A percentile compares a stretch with the other conserved stretches of the same genome.
Conservation (phyloP, 2,329 filamentous ascomycete genomes). For the Xylariaceae sp. region DNA sequence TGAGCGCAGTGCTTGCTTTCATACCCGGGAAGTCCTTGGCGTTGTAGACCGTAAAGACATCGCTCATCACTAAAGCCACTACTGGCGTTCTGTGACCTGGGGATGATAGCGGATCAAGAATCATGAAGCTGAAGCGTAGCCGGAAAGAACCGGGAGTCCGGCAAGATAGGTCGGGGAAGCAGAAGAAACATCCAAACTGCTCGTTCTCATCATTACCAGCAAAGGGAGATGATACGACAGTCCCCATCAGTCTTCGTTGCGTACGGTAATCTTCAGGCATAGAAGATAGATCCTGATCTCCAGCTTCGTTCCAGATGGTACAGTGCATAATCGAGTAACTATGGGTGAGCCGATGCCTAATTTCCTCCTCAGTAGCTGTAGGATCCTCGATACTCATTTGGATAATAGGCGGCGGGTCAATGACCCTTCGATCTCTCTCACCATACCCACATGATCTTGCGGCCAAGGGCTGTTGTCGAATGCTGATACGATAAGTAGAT, state of each 20-base stretch:
- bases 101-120: slow-evolving; percentile 59
- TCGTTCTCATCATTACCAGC: slow-evolving; percentile 69
- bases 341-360: slow-evolving; percentile 47
- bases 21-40: slow-evolving; percentile 85
- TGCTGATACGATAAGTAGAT: slow-evolving; percentile 44
- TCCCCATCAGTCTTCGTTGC: slow-evolving; percentile 74
- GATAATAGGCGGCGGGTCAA: slow-evolving; percentile 79
- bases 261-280: slow-evolving; percentile 68
- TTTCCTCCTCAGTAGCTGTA: slow-evolving; percentile 49
- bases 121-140: slow-evolving; percentile 67
- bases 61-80: slow-evolving; percentile 52
- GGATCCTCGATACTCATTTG: slow-evolving; percentile 63
- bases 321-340: slow-evolving; percentile 70
- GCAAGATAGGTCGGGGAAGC: slow-evolving; percentile 77
- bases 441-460: slow-evolving; percentile 79
- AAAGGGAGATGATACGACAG: slow-evolving; percentile 70
- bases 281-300: slow-evolving; percentile 61
- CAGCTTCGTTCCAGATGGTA: slow-evolving; percentile 66
- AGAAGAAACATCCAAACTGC: slow-evolving; percentile 75
- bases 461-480: slow-evolving; percentile 73
- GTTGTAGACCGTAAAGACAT: slow-evolving; percentile 73
- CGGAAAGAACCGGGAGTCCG: slow-evolving; percentile 71
- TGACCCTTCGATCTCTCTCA: slow-evolving; percentile 73
- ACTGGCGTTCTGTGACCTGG: slow-evolving; percentile 50
- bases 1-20: slow-evolving; percentile 68